phyloP scores from a whole-genome alignment of 306 rosid species.

The Malus sieversii region DNA sequence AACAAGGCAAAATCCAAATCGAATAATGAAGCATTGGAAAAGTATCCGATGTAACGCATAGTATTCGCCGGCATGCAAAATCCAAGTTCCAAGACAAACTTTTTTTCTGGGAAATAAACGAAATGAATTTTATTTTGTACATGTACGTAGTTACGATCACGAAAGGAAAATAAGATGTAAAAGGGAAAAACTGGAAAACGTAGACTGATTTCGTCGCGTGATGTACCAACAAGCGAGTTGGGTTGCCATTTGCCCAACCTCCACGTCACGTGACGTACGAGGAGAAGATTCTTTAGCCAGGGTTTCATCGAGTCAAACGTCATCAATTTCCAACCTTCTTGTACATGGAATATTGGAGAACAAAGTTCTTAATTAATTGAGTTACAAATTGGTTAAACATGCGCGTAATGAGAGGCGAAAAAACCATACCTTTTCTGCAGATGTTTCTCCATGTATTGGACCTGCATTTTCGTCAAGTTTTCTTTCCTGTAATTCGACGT shows the following conservation, averaged over 20 bases:
- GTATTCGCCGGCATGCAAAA: neutral
- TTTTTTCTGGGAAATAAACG: neutral
- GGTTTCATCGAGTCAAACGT: neutral
- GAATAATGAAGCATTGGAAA: too few relatives aligned
- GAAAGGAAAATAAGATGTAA: neutral
- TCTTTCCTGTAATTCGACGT: neutral
- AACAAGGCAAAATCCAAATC: too few relatives aligned
- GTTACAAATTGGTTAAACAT: too few relatives aligned
- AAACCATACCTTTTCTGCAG: neutral
- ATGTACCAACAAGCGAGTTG: neutral
- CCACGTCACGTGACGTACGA: neutral
- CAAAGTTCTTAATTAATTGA: too few relatives aligned
- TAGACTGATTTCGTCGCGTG: neutral
- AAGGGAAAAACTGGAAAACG: neutral
- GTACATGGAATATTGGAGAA: too few relatives aligned
- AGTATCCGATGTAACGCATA: neutral
- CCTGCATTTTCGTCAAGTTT: neutral
- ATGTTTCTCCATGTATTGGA: neutral
- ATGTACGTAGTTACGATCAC: neutral
- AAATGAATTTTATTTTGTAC: neutral
- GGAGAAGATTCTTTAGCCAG: too few relatives aligned
- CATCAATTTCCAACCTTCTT: too few relatives aligned
- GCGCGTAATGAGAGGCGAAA: neutral
- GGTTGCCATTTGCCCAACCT: neutral
- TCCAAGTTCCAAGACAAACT: neutral